Percentiles rank a stretch among this genome's conserved stretches.
Evolutionary conservation across 768 basidiomycete species (phyloP).

Genomic region (Amanita muscaria): DNA sequence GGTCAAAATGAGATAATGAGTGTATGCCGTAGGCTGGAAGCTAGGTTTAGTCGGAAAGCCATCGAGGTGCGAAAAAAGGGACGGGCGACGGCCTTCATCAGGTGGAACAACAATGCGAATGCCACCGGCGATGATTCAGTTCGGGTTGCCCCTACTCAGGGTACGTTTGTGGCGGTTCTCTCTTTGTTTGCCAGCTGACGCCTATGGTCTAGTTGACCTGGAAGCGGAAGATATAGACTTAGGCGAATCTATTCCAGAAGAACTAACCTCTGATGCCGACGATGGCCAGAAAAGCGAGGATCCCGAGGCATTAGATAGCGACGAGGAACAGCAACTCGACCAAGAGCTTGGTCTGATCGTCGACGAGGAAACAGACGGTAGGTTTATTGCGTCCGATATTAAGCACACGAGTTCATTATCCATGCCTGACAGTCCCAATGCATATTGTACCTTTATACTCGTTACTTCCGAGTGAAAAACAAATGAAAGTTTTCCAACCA

Average conservation of each 20-base stretch:
- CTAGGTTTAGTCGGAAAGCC: constrained; percentile 61
- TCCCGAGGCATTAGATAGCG: constrained; percentile 67
- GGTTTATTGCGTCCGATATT: constrained; percentile 13
- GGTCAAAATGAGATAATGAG: constrained; percentile 93
- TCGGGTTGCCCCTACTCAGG: constrained; percentile 38
- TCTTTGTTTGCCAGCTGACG: neutral
- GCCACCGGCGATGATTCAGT: neutral
- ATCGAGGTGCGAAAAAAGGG: constrained; percentile 41
- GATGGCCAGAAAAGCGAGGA: constrained; percentile 59
- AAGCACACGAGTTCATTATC: constrained; percentile 2
- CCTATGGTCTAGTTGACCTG: constrained; percentile 43
- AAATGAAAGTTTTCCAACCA: constrained; percentile 85
- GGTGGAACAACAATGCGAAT: neutral
- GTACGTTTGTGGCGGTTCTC: constrained; percentile 19
- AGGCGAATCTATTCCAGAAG: constrained; percentile 36
- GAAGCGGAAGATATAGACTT: constrained; percentile 80
- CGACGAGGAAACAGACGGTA: constrained; percentile 59
- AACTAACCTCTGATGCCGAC: constrained; percentile 64
- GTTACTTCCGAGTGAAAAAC: constrained; percentile 83
- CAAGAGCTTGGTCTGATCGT: constrained; percentile 50
- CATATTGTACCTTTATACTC: constrained; percentile 94
- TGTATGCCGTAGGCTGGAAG: constrained; percentile 75
- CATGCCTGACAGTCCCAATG: constrained; percentile 63
- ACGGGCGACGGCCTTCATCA: constrained; percentile 14
- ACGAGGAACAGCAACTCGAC: constrained; percentile 50